Conservation (phyloP, 805 yeast genomes). For the Saccharomycopsis sp. region DNA sequence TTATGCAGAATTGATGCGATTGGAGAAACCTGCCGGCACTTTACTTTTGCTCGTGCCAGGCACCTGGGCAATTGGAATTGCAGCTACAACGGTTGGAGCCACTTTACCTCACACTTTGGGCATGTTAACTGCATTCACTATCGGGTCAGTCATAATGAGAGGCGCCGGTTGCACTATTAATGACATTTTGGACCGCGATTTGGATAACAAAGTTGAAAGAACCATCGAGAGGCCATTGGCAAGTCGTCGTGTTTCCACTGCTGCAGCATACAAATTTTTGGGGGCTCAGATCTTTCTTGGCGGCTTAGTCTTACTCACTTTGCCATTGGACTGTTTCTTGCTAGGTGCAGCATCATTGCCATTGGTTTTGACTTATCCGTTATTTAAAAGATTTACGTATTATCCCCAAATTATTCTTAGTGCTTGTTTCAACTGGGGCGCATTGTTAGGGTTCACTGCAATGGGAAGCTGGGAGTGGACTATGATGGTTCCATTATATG, state of each 20-base stretch:
- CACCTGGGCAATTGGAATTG: slow-evolving; percentile 89
- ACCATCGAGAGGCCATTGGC: slow-evolving; percentile 93
- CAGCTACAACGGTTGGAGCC: slow-evolving; percentile 67
- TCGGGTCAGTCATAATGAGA: slow-evolving; percentile 88
- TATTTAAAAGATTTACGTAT: slow-evolving; percentile 90
- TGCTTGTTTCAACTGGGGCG: slow-evolving; percentile 90
- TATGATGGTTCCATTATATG: slow-evolving; percentile 71
- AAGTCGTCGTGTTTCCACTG: slow-evolving; percentile 66
- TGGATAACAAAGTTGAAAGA: slow-evolving; percentile 81
- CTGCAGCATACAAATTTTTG: slow-evolving; percentile 63
- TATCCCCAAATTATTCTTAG: slow-evolving; percentile 86
- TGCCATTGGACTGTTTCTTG: slow-evolving; percentile 77
- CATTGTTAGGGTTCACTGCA: slow-evolving; percentile 90
- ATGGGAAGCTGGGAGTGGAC: slow-evolving; percentile 77
- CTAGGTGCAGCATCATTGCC: slow-evolving; percentile 77
- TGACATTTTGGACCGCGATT: slow-evolving; percentile 76
- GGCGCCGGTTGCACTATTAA: slow-evolving; percentile 98
- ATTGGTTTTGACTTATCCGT: slow-evolving; percentile 80
- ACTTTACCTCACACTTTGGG: slow-evolving; percentile 54
- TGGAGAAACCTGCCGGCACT: slow-evolving; percentile 96
- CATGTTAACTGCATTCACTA: slow-evolving; percentile 64
- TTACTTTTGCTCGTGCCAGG: slow-evolving; percentile 78
- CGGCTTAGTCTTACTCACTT: slow-evolving; percentile 55
- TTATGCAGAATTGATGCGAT: slow-evolving; percentile 83
- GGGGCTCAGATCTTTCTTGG: slow-evolving; percentile 74